A percentile compares a stretch with the other conserved stretches of the same genome.
Conservation (phyloP, 345 rosid genomes). For the Combretum micranthum region DNA sequence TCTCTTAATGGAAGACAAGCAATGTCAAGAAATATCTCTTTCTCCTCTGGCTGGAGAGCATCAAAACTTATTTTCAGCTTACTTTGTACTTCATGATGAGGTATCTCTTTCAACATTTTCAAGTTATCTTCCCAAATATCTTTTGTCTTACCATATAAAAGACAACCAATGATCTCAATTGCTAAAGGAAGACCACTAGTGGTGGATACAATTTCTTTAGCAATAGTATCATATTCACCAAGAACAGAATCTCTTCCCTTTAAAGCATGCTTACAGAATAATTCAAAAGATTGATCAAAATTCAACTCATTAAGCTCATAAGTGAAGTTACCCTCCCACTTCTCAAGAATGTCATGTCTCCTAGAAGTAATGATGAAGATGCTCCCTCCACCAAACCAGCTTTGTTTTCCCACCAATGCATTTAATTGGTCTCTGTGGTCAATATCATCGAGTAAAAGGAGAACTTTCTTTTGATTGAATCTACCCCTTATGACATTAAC, state of each 20-base stretch:
- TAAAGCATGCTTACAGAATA: constrained; percentile 6
- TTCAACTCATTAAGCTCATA: neutral
- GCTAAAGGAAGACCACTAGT: too few relatives aligned
- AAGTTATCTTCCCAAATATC: too few relatives aligned
- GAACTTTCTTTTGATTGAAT: neutral
- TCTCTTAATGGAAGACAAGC: too few relatives aligned
- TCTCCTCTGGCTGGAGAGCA: too few relatives aligned
- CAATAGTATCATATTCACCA: neutral
- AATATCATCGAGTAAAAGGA: neutral
- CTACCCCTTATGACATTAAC: neutral
- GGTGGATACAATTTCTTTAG: neutral
- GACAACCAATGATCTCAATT: too few relatives aligned
- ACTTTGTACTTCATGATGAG: too few relatives aligned
- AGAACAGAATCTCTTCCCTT: neutral
- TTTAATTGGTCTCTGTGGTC: neutral
- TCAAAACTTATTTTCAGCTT: too few relatives aligned
- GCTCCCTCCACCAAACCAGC: constrained; percentile 1
- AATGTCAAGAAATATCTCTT: too few relatives aligned
- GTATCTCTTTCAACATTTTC: too few relatives aligned
- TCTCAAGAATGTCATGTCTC: neutral
- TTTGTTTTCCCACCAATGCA: neutral
- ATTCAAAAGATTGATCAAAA: neutral
- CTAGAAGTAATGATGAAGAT: constrained; percentile 11
- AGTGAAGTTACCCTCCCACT: neutral
- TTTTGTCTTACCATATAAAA: too few relatives aligned